Base-by-base conservation (phyloP, 1,139 yeast species). In the Blastobotrys niveus region DNA sequence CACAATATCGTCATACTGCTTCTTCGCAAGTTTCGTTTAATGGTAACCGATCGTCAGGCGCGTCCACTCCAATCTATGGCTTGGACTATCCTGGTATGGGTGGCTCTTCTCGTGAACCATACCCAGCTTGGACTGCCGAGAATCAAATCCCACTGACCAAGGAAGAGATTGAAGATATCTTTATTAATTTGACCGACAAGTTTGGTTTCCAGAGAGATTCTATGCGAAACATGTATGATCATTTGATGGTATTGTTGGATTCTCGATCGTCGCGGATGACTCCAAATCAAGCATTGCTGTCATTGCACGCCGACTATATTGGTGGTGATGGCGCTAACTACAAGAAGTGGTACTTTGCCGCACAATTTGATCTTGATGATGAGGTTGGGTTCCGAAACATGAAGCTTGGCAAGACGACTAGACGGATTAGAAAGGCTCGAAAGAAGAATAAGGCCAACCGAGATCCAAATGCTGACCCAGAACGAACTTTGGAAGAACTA, bases 171-270 rank as follows among this genome's bases (percentile, higher is more conserved):
- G 93, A 85, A 68, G 94, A 84, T 62, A 81, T 91, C 46, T 91
- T 91, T 66, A 82, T 85, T 60, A 95, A 89, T 63, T 73, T 93
- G 63, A 74, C 95, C 49, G 82, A 83, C 68, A 83, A 84, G 67
- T 88, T 93, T 67, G 98, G 98, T 52, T 93, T 93, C 77, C 98
- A 93, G 73, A 79, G 95, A 67, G 97, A 89, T 63, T 86, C 96
- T 22, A 87, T 87, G 91, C 80, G 95, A 70, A 93, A 93, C 69
- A 85, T 89, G 86, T 91, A 81, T 68, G 98, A 93, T 64, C 93
- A 87, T 67, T 82, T 91, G 65, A 84, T 93, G 96, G 79, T 86
- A 24, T 73, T 89, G 58, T 75, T 93, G 61, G 98, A 93, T 63
- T 91, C 98, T 8, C 80, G 97, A 64, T 78, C 97, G 9, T 87